Conservation (phyloP, 2,329 filamentous ascomycete species). For the Aureobasidium sp. region DNA sequence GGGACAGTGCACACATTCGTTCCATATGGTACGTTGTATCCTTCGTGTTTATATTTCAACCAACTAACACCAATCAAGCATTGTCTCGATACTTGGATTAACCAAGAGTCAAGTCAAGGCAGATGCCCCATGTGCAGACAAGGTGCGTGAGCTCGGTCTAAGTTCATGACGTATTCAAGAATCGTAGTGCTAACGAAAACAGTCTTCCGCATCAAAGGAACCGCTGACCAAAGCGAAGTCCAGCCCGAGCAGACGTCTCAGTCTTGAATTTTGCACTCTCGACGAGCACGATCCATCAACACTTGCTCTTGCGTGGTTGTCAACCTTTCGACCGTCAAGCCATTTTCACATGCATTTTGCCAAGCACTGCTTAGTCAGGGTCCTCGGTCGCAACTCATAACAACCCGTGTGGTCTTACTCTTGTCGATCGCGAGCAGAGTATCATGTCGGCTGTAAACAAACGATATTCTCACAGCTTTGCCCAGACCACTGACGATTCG, state of each 20-base stretch:
- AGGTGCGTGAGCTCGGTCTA: constrained; percentile 30
- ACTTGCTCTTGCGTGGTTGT: background rate
- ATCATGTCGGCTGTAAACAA: constrained; percentile 7
- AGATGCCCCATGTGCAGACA: constrained; percentile 98
- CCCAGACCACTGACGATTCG: background rate
- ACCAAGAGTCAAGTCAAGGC: constrained; percentile 85
- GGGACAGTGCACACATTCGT: constrained; percentile 94
- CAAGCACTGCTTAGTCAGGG: constrained; percentile 14
- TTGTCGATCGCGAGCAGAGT: background rate
- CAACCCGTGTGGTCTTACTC: constrained; percentile 1
- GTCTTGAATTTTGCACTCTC: background rate
- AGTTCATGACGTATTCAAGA: too few species aligned
- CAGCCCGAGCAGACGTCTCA: background rate
- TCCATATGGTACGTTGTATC: constrained; percentile 71
- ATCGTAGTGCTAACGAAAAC: background rate
- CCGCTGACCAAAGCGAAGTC: constrained; percentile 18
- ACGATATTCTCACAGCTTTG: constrained; percentile 7
- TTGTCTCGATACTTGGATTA: constrained; percentile 93
- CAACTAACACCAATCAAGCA: constrained; percentile 51
- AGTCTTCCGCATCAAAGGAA: constrained; percentile 29
- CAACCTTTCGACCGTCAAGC: background rate
- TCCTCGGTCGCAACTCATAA: constrained; percentile 6
- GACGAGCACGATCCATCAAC: background rate
- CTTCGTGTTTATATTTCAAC: background rate
- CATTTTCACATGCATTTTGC: constrained; percentile 14